Evolutionary conservation across 192 early-diverging fungal species (phyloP).

Genomic region (Coemansia sp.): DNA sequence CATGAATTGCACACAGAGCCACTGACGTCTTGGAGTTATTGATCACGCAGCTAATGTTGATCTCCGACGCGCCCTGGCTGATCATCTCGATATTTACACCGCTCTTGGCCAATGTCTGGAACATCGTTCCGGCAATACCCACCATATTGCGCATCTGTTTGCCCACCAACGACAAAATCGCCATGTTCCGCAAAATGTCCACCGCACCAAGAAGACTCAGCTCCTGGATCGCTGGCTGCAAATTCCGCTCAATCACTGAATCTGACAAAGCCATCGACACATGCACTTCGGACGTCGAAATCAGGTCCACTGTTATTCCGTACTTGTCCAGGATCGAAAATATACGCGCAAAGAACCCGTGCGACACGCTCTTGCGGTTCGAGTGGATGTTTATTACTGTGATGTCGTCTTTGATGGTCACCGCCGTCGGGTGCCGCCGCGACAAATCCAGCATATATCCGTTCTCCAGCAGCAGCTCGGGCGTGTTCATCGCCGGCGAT

Average conservation of each 20-base stretch:
- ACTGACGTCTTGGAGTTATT: constrained; percentile 64
- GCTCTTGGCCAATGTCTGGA: constrained; percentile 80
- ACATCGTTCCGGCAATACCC: constrained; percentile 92
- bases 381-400: constrained; percentile 96
- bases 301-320: constrained; percentile 92
- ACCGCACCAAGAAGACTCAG: constrained; percentile 78
- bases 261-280: constrained; percentile 82
- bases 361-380: constrained; percentile 91
- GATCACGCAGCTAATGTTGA: constrained; percentile 98
- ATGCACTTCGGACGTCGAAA: constrained; percentile 91
- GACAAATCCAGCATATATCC: constrained; percentile 73
- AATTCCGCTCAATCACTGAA: constrained; percentile 63
- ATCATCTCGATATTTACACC: constrained; percentile 99
- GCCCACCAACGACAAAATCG: constrained; percentile 95
- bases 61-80: constrained; percentile 95
- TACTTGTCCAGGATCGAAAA: constrained; percentile 87
- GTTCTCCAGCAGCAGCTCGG: constrained; percentile 65
- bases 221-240: constrained; percentile 78
- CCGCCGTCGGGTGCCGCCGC: constrained; percentile 87
- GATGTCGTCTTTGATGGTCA: constrained; percentile 98
- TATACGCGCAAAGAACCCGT: constrained; percentile 97
- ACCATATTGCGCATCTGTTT: constrained; percentile 97
- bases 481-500: constrained; percentile 58
- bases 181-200: constrained; percentile 83
- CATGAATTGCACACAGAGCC: constrained; percentile 90